Conservation (phyloP, 257 asterid species). For the Scutellaria galericulata region DNA sequence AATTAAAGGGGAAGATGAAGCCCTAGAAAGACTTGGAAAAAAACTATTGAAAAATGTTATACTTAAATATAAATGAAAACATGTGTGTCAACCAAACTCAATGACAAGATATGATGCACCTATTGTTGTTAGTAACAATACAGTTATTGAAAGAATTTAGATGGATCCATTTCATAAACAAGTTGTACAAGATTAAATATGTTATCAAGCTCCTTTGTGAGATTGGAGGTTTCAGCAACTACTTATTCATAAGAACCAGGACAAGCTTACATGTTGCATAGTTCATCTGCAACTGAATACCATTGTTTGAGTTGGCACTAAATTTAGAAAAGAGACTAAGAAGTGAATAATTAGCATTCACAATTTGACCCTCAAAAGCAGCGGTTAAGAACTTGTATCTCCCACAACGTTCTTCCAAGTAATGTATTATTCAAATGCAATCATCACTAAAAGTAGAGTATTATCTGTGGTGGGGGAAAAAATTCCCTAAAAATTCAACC, state of each 20-base stretch:
- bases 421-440: not conserved
- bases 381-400: not conserved
- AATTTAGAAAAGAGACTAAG: not conserved
- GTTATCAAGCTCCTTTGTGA: not conserved
- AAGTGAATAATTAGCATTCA: not conserved
- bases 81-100: too few species aligned
- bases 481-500: too few species aligned
- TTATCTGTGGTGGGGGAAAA: not conserved
- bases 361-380: slow-evolving; percentile 12
- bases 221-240: not conserved
- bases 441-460: not conserved
- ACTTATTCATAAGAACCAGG: not conserved
- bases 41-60: too few species aligned
- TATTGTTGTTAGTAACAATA: too few species aligned
- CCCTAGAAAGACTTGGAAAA: too few species aligned
- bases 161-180: not conserved
- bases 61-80: too few species aligned
- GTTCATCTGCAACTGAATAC: slow-evolving; percentile 4
- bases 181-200: not conserved
- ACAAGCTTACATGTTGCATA: not conserved
- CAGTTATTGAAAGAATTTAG: not conserved
- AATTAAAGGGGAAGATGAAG: too few species aligned
- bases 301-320: not conserved
- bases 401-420: not conserved
- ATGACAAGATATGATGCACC: too few species aligned